A percentile compares a stretch with the other conserved stretches of the same genome.
Conservation (phyloP, 495 filamentous ascomycete species). For the Podospora pseudocomata region DNA sequence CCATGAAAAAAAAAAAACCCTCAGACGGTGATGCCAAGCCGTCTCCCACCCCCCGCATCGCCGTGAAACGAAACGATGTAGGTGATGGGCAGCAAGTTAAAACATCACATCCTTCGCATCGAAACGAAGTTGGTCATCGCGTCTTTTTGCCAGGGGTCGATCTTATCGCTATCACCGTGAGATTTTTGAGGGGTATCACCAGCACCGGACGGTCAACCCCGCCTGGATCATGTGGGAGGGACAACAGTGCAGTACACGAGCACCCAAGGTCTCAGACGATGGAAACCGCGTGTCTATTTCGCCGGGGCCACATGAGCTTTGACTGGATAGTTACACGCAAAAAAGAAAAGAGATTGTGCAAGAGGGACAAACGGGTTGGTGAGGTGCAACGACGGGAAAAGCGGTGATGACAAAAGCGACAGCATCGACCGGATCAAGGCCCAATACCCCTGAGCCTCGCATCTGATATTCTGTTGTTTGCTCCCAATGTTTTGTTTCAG, state of each 20-base stretch:
- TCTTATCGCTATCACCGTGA: background rate
- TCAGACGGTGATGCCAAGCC: background rate
- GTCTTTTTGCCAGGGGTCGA: background rate
- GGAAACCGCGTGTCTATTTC: slow-evolving; percentile 10
- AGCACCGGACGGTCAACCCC: background rate
- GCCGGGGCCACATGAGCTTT: slow-evolving; percentile 1
- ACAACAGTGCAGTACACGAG: background rate
- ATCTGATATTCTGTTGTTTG: background rate
- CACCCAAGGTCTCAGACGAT: background rate
- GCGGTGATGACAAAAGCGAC: background rate
- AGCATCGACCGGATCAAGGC: background rate
- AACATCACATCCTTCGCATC: background rate
- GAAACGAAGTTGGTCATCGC: slow-evolving; percentile 4
- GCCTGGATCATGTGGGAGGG: slow-evolving; percentile 2
- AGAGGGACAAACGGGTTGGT: background rate
- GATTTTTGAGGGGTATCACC: background rate
- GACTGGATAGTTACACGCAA: background rate
- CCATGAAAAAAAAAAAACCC: background rate
- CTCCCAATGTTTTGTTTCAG: slow-evolving; percentile 6
- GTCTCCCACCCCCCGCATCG: slow-evolving; percentile 4
- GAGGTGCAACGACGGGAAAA: background rate
- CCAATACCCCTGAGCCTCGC: background rate
- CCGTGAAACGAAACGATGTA: slow-evolving; percentile 15
- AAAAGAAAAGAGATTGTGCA: background rate
- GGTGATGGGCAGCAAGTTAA: slow-evolving; percentile 1